These are phyloP conservation scores for Secale cereale DNA, from an alignment of 176 grass and related monocot species.

Conservation along the genomic window DNA sequence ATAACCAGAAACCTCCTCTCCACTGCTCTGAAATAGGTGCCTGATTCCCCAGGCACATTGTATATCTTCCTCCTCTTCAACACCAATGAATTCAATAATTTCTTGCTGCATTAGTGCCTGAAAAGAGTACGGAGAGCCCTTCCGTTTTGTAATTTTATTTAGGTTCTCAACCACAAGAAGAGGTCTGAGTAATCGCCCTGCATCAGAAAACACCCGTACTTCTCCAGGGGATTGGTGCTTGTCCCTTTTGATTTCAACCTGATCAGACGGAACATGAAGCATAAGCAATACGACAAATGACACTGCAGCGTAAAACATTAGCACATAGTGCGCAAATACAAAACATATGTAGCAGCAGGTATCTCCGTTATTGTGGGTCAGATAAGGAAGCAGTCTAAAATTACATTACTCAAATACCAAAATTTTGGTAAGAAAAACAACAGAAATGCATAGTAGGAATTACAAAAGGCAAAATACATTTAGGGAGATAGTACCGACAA, in stretches of 20 bases:
- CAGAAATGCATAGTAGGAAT: background rate
- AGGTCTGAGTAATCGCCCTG: slow-evolving; percentile 80
- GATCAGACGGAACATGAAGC: slow-evolving; percentile 18
- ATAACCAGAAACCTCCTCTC: slow-evolving; percentile 43
- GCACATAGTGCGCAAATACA: background rate
- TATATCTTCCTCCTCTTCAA: slow-evolving; percentile 95
- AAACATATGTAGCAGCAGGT: background rate
- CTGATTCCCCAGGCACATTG: slow-evolving; percentile 79
- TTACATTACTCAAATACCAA: slow-evolving; percentile 12
- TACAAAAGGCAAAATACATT: background rate
- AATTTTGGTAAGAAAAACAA: background rate
- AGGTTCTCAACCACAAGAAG: slow-evolving; percentile 93
- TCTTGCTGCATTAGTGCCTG: slow-evolving; percentile 78
- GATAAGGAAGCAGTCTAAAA: slow-evolving; percentile 6
- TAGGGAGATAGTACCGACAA: background rate
- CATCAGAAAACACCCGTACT: slow-evolving; percentile 88
- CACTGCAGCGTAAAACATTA: background rate
- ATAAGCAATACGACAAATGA: slow-evolving; percentile 2
- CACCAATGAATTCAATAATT: slow-evolving; percentile 88
- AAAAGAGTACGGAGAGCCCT: slow-evolving; percentile 58
- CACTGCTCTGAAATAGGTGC: slow-evolving; percentile 45
- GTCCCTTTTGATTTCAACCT: slow-evolving; percentile 98
- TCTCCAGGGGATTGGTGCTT: slow-evolving; percentile 56
- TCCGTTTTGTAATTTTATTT: slow-evolving; percentile 69
- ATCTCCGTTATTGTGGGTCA: background rate